Percentiles rank a stretch among this genome's conserved stretches.
phyloP scores from a whole-genome alignment of 1,139 yeast species.

The Torulaspora pretoriensis region DNA sequence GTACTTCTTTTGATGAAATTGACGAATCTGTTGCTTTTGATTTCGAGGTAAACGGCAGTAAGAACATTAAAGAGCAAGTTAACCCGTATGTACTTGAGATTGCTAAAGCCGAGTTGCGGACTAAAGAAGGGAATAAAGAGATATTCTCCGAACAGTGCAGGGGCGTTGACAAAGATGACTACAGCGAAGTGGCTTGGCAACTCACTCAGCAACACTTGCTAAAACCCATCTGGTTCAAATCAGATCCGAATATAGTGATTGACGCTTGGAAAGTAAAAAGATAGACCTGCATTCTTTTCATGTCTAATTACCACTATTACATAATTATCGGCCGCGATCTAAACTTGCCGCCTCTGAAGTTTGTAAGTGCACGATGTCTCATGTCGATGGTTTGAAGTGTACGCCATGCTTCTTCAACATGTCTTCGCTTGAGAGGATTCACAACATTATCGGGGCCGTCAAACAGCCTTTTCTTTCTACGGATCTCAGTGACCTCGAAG shows the following conservation, averaged over 20 bases:
- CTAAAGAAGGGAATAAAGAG: slow-evolving; percentile 19
- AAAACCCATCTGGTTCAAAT: slow-evolving; percentile 25
- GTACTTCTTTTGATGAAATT: slow-evolving; percentile 4
- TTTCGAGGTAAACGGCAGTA: slow-evolving; percentile 14
- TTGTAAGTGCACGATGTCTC: slow-evolving; percentile 62
- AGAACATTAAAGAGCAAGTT: slow-evolving; percentile 19
- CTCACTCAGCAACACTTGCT: slow-evolving; percentile 18
- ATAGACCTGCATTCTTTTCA: not conserved
- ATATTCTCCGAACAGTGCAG: slow-evolving; percentile 15
- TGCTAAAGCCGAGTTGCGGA: slow-evolving; percentile 24
- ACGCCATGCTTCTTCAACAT: slow-evolving; percentile 90
- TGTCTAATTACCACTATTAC: slow-evolving; percentile 12
- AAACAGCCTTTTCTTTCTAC: slow-evolving; percentile 62
- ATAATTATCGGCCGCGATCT: slow-evolving; percentile 37
- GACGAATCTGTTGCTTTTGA: slow-evolving; percentile 19
- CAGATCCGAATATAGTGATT: slow-evolving; percentile 21
- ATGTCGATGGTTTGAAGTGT: slow-evolving; percentile 61
- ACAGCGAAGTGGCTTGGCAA: slow-evolving; percentile 16
- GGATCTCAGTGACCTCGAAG: slow-evolving; percentile 32
- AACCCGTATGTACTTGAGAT: slow-evolving; percentile 27
- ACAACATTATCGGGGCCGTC: slow-evolving; percentile 90
- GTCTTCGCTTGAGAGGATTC: slow-evolving; percentile 76
- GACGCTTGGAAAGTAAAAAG: slow-evolving; percentile 19
- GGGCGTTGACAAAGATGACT: slow-evolving; percentile 15
- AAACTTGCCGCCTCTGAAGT: slow-evolving; percentile 68